Conservation (phyloP, 225 moss, liverwort and hornwort genomes). For the Rhytidiadelphus loreus region DNA sequence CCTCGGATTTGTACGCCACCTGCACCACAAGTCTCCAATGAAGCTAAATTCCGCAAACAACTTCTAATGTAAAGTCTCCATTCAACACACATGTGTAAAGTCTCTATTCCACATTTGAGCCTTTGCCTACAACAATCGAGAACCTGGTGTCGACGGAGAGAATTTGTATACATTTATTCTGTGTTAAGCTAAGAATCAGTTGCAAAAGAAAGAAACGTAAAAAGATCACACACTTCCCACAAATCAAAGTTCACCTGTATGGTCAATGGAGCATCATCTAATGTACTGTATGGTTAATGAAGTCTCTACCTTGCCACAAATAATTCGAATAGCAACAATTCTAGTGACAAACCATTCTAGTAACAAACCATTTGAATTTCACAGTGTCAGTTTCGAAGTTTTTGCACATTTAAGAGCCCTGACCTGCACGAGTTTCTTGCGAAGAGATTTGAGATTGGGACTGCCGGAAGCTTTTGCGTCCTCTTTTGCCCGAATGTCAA, state of each 20-base stretch:
- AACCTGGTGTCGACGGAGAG: background rate
- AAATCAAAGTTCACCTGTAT: background rate
- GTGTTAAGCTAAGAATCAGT: background rate
- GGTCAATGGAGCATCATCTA: background rate
- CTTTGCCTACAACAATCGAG: background rate
- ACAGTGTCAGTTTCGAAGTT: background rate
- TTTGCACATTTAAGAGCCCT: background rate
- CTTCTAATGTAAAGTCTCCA: background rate
- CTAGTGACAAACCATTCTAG: background rate
- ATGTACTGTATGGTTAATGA: background rate
- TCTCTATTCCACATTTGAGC: background rate
- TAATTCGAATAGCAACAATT: background rate
- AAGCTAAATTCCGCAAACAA: background rate
- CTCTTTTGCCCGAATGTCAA: constrained; percentile 52
- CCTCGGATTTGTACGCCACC: constrained; percentile 25
- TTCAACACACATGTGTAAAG: background rate
- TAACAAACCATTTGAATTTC: background rate
- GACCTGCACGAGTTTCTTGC: constrained; percentile 40
- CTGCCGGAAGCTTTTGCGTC: constrained; percentile 35
- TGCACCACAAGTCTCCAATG: background rate
- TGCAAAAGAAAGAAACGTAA: background rate
- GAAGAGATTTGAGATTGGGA: constrained; percentile 46
- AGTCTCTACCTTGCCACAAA: background rate
- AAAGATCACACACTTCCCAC: background rate
- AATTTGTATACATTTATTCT: background rate